Base-by-base conservation (phyloP, 805 yeast species). In the Candida corydali region DNA sequence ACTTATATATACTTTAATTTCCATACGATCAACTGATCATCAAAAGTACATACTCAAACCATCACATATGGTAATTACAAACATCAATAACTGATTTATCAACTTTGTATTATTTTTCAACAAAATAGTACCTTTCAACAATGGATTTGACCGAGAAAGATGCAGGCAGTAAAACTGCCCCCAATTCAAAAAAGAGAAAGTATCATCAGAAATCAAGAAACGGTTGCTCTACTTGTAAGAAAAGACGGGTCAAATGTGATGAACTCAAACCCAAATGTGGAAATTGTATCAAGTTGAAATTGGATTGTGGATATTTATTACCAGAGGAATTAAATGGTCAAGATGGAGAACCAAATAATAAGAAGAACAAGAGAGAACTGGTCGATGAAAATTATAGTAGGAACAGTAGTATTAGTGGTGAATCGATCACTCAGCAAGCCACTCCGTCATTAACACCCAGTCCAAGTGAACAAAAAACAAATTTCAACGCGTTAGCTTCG, bases 141-240 rank as follows among this genome's bases (percentile, higher is more conserved):
- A n/a, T 22, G 24, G 24, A 22, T 22, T 8, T 8, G 24, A n/a
- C 25, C n/a, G n/a, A n/a, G n/a, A n/a, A n/a, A n/a, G n/a, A n/a
- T n/a, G n/a, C n/a, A 11, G 28, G 12, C 28, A 11, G 28, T 11
- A 10, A 6, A 15, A 26, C 31, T 14, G n/a, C 31, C 22, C 16
- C 83, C 0, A 75, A 80, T 0, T 86, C 84, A 5, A 89, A 87
- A 60, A 26, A 26, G 28, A 72, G 97, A 30, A 83, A 86, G 51
- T 91, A 82, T 51, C 98, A 91, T 55, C 36, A 49, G 24, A 46
- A 50, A 23, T 33, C 36, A 33, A 34, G 53, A 26, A 41, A 43
- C 35, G 61, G 61, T 8, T 56, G 61, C 34, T 48, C 44, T 10
- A 46, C 40, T 18, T 56, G 61, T 38, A 52, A 48, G 28, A 35